Conservation (phyloP, 1,284 basidiomycete genomes). For the Ustilago xerochloae region DNA sequence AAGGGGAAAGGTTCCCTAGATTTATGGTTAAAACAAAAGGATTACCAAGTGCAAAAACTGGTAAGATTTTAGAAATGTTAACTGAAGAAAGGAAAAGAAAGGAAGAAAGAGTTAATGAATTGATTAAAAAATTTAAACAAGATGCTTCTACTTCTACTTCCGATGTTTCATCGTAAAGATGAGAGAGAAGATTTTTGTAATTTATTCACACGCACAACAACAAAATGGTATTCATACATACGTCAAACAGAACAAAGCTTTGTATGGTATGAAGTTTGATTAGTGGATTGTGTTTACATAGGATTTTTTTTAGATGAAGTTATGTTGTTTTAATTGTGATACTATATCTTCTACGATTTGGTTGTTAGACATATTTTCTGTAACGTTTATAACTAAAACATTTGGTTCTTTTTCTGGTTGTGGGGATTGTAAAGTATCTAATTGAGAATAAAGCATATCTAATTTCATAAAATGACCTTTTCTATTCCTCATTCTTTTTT, state of each 20-base stretch:
- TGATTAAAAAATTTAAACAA: slow-evolving; percentile 39
- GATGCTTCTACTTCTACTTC: slow-evolving; percentile 11
- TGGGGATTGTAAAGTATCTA: slow-evolving; percentile 82
- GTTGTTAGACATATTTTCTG: slow-evolving; percentile 3
- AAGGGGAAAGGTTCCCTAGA: slow-evolving; percentile 26
- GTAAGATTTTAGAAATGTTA: slow-evolving; percentile 54
- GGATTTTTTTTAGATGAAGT: not conserved
- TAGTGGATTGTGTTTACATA: not conserved
- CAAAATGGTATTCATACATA: too few species aligned
- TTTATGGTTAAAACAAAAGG: slow-evolving; percentile 44
- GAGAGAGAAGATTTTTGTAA: not conserved
- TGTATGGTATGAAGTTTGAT: too few species aligned
- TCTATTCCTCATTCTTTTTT: slow-evolving; percentile 78
- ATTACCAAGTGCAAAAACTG: slow-evolving; percentile 55
- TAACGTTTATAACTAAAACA: slow-evolving; percentile 17
- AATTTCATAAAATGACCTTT: slow-evolving; percentile 90
- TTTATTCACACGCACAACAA: not conserved
- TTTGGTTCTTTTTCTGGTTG: slow-evolving; percentile 12
- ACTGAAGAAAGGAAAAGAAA: slow-evolving; percentile 46
- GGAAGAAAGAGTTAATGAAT: slow-evolving; percentile 42
- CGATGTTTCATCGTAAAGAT: too few species aligned
- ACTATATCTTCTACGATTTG: slow-evolving; percentile 4
- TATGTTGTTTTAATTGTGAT: not conserved
- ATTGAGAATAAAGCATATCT: slow-evolving; percentile 85
- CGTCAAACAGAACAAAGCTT: too few species aligned